phyloP scores from a whole-genome alignment of 331 rosid genomes.

The Cydonia oblonga region DNA sequence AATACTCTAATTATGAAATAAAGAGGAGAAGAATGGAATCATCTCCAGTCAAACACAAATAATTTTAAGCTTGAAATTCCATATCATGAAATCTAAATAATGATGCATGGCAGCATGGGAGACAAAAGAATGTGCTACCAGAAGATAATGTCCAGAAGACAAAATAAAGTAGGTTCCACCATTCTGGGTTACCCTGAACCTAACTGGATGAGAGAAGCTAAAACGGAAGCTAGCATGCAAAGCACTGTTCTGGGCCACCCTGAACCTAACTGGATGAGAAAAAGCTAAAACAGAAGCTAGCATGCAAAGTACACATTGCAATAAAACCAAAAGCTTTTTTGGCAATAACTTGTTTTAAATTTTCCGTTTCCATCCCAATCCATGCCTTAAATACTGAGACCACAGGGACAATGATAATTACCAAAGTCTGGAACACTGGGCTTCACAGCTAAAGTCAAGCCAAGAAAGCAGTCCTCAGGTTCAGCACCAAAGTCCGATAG shows the following conservation, averaged over 20 bases:
- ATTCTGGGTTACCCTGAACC: too few relatives aligned
- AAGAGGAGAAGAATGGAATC: not conserved
- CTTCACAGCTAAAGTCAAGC: conserved; percentile 72
- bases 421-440: conserved; percentile 68
- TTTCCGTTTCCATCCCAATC: not conserved
- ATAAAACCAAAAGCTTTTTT: not conserved
- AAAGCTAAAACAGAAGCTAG: not conserved
- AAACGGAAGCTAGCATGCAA: too few relatives aligned
- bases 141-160: not conserved
- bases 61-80: not conserved
- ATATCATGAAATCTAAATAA: not conserved
- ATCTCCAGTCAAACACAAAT: not conserved
- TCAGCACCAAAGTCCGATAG: conserved; percentile 74
- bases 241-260: not conserved
- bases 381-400: not conserved
- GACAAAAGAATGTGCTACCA: not conserved
- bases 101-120: not conserved
- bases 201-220: too few relatives aligned
- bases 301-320: not conserved
- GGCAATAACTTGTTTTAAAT: not conserved
- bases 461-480: conserved; percentile 84
- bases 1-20: not conserved
- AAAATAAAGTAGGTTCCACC: not conserved
- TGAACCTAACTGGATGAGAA: too few relatives aligned
- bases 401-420: conserved; percentile 17